These are phyloP conservation scores for Macaranga tanarius DNA, from an alignment of 441 rosid species.

Conservation along the genomic window DNA sequence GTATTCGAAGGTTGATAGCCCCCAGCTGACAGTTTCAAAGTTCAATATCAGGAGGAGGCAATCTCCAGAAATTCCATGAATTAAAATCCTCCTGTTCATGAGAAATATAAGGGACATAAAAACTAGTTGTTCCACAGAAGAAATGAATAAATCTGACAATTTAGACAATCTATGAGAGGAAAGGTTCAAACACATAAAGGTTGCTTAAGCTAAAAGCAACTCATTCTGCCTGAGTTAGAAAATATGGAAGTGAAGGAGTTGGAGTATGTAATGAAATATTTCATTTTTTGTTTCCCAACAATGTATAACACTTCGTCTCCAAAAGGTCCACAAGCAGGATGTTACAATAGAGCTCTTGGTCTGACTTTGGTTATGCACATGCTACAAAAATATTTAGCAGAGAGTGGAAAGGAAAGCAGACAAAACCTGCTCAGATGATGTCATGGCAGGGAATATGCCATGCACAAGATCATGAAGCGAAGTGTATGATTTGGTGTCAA, in stretches of 20 bases:
- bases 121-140: conserved; percentile 12
- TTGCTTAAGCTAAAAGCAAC: not conserved
- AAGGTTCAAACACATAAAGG: not conserved
- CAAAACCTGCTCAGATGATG: conserved; percentile 66
- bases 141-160: not conserved
- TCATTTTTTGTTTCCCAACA: not conserved
- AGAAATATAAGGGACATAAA: conserved; percentile 3
- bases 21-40: conserved; percentile 30
- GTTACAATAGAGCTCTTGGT: not conserved
- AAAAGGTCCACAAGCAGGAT: not conserved
- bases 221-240: not conserved
- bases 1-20: conserved; percentile 3
- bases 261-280: not conserved
- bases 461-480: conserved; percentile 84
- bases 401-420: conserved; percentile 7
- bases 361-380: not conserved
- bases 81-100: conserved; percentile 81
- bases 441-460: conserved; percentile 73
- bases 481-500: conserved; percentile 76
- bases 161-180: not conserved
- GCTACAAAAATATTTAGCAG: not conserved
- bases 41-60: conserved; percentile 60
- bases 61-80: conserved; percentile 93
- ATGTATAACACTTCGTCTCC: not conserved
- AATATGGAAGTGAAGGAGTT: not conserved